phyloP scores from a whole-genome alignment of 441 rosid species.

The Bocquillonia castaneifolia region DNA sequence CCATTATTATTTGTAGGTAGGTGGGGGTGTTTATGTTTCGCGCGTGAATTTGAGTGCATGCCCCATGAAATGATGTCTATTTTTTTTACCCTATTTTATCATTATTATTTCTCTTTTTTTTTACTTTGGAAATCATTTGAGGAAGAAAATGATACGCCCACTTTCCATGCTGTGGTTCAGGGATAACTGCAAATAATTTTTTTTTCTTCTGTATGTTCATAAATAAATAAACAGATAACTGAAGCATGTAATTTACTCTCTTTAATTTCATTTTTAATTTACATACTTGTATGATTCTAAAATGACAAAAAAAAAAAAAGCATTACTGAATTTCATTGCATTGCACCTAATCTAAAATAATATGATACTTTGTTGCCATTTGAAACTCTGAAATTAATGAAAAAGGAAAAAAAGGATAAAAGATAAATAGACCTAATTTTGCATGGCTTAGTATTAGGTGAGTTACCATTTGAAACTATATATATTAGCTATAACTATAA shows the following conservation, averaged over 20 bases:
- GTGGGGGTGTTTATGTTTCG: neutral
- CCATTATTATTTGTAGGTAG: neutral
- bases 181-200: neutral
- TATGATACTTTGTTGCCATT: no score
- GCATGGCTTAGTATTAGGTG: neutral
- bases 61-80: conserved; percentile 16
- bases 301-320: no score
- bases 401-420: neutral
- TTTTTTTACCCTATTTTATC: neutral
- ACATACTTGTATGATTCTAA: no score
- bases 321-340: no score
- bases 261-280: no score
- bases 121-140: neutral
- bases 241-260: no score
- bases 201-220: neutral
- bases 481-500: no score
- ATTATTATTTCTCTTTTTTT: neutral
- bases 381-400: neutral
- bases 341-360: no score
- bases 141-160: neutral
- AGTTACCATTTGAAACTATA: no score
- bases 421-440: neutral
- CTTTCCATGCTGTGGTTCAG: neutral
- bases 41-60: conserved; percentile 14
- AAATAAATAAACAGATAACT: no score